Evolutionary conservation across 306 rosid species (phyloP).

Genomic region (Inga leiocalycina): DNA sequence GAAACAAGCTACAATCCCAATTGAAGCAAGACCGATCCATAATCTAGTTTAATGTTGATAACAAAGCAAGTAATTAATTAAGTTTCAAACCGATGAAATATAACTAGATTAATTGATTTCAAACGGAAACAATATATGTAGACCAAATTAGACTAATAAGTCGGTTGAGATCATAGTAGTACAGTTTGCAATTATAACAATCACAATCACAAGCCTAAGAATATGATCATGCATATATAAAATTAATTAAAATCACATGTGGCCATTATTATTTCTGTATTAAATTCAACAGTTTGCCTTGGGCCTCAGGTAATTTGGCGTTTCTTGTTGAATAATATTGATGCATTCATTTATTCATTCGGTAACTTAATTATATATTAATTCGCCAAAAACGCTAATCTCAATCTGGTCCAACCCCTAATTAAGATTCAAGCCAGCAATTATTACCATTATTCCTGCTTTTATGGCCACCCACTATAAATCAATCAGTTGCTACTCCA

Average conservation of each 20-base stretch:
- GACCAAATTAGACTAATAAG: neutral
- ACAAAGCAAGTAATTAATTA: neutral
- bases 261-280: neutral
- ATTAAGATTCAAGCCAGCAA: constrained; percentile 18
- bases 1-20: neutral
- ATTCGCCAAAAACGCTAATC: constrained; percentile 23
- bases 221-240: neutral
- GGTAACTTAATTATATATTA: neutral
- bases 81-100: neutral
- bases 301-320: constrained; percentile 17
- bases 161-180: neutral
- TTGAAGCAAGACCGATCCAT: neutral
- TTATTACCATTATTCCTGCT: neutral
- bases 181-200: neutral
- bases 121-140: neutral
- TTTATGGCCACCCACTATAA: constrained; percentile 24
- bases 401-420: constrained; percentile 42
- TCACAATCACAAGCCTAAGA: neutral
- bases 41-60: neutral
- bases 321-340: constrained; percentile 8
- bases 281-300: neutral
- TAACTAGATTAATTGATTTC: neutral
- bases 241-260: neutral
- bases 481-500: constrained; percentile 32
- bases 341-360: neutral